Conservation (phyloP, 305 asterid species). For the Nicotiana rustica region DNA sequence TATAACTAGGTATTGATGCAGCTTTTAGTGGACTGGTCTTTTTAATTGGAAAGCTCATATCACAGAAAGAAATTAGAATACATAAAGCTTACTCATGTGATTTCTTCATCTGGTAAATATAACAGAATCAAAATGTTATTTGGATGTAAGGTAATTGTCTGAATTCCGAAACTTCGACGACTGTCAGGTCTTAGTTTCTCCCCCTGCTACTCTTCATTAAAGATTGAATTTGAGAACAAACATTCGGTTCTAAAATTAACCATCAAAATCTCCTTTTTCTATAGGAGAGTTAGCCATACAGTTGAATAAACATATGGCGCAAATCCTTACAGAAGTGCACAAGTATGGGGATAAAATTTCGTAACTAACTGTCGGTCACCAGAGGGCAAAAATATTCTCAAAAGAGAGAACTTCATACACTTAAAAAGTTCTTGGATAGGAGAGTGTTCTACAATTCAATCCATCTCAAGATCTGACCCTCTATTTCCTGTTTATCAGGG, state of each 20-base stretch:
- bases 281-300: constrained; percentile 8
- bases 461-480: not conserved
- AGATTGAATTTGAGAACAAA: constrained; percentile 17
- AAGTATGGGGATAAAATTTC: not conserved
- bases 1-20: constrained; percentile 6
- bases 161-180: not conserved
- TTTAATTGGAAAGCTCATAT: not conserved
- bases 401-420: not conserved
- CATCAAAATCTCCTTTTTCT: not conserved
- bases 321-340: constrained; percentile 23
- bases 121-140: constrained; percentile 18
- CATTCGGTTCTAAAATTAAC: not conserved
- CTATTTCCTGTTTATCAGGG: not conserved
- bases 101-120: constrained; percentile 19
- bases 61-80: not conserved
- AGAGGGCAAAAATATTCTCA: not conserved
- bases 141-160: constrained; percentile 17
- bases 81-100: not conserved
- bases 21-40: not conserved
- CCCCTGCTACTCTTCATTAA: not conserved
- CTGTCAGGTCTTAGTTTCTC: constrained; percentile 16
- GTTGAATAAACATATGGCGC: not conserved
- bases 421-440: not conserved
- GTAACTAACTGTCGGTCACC: constrained; percentile 8
- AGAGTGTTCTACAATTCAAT: not conserved